phyloP scores from a whole-genome alignment of 2,329 filamentous ascomycete genomes.

The Knufia fluminis region DNA sequence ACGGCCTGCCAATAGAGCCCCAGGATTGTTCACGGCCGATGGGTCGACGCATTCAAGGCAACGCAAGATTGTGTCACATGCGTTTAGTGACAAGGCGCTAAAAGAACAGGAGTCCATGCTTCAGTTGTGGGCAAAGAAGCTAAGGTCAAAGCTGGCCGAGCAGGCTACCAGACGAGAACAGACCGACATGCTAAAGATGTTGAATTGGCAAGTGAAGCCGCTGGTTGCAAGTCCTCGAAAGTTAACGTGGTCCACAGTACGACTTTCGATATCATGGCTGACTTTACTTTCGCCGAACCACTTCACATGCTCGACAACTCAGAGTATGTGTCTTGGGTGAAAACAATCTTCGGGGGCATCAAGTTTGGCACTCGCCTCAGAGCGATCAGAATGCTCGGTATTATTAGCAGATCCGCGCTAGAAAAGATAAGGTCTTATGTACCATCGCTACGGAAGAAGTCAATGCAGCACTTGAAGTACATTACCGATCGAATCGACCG shows the following conservation, averaged over 20 bases:
- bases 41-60: constrained; percentile 17
- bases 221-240: no score
- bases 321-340: constrained; percentile 25
- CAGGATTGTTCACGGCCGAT: constrained; percentile 14
- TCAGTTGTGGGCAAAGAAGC: constrained; percentile 25
- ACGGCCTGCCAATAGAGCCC: constrained; percentile 8
- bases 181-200: constrained; percentile 19
- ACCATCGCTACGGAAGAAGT: neutral
- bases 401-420: neutral
- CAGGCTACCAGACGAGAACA: constrained; percentile 1
- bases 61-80: constrained; percentile 18
- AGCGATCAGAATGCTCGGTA: neutral
- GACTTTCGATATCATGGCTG: constrained; percentile 24
- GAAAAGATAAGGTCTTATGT: neutral
- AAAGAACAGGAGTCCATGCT: constrained; percentile 28
- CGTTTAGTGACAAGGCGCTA: constrained; percentile 21
- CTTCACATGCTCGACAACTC: constrained; percentile 17
- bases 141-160: constrained; percentile 20
- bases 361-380: neutral
- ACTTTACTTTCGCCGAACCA: constrained; percentile 22
- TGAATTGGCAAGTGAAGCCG: no score
- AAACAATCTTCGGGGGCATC: constrained; percentile 12
- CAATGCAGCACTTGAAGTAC: neutral
- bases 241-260: no score
- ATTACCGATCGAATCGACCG: constrained; percentile 1